Base-by-base conservation (phyloP, 1,284 basidiomycete species). In the Uromyces viciae-fabae region DNA sequence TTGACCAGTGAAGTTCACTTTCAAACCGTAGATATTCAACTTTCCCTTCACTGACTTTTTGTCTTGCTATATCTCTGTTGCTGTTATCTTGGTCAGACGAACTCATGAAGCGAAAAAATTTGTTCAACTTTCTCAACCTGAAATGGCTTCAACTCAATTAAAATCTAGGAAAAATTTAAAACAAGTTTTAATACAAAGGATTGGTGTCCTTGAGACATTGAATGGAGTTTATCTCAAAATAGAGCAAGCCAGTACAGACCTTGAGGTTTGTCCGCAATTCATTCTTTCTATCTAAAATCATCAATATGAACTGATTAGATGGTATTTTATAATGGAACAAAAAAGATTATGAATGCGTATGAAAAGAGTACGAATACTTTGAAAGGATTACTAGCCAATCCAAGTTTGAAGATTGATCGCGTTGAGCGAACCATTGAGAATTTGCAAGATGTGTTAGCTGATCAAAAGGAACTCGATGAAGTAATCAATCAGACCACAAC, bases 331-430 rank as follows among this genome's bases (percentile, higher is more conserved):
- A 8, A 69, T 71, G 25, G 17, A 42, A 62, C 28, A n/a, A n/a
- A n/a, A n/a, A n/a, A 79, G 76, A 80, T 80, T 33, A 80, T 80
- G 68, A 52, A 42, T 25, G 78, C 78, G 7, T 80, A 80, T 40
- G 78, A 80, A 49, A 80, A 11, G 5, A 73, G 69, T 25, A 52
- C 68, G 14, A 54, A 49, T 43, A 80, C 78, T 36, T 25, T 80
- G 15, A 52, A 73, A n/a, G 49, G 31, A 8, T 28, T 73, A 19
- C 40, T 80, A 3, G 31, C 76, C 0, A 42, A 31, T 9, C 76
- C 76, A 4, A 36, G 31, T 15, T 28, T 80, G 15, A 60, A 73
- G 4, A 0, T 72, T 3, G 69, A 74, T 4, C 52, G 58, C 3
- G 78, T 80, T 5, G 40, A 72, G 31, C n/a, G 60, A 8, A 73